Base-by-base conservation (phyloP, 495 filamentous ascomycete species). In the Daldinia bambusicola region DNA sequence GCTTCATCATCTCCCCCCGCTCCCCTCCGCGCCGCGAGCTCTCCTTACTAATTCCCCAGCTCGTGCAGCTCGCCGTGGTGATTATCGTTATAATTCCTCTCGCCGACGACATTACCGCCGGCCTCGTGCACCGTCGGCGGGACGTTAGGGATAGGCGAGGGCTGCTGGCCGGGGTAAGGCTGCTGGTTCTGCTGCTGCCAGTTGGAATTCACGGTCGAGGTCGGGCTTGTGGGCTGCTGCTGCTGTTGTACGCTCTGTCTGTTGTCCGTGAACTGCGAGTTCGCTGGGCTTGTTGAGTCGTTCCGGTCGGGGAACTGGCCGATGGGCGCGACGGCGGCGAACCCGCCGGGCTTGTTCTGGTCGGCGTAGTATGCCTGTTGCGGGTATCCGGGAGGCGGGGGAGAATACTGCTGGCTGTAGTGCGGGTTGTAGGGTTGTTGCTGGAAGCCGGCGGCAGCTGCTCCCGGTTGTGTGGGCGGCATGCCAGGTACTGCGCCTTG, bases 11-110 rank as follows among this genome's bases (percentile, higher is more conserved):
- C 14, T 8, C 10, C 16, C 9, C 18, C 31, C 5, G 26, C 30
- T 12, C 9, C 18, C 31, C 5, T 1, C 30, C 6, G n/a, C 18
- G 0, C 7, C 0, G n/a, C 18, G 4, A 56, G 0, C 12, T 9
- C 22, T 13, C 62, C 3, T 26, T 26, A 26, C 3, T 63, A 78
- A 9, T 22, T 48, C 8, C 58, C 63, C 43, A 78, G 16, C 65
- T 78, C 76, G 34, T 78, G 76, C 31, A 78, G 60, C 50, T 78
- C 64, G 1, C 76, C 76, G 32, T 63, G 76, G 32, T 78, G 76
- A 66, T 78, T 73, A 37, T 69, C 52, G 48, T 75, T 74, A 31
- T 75, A 75, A 60, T 71, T 72, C 4, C 64, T 37, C 13, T 69
- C 69, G 4, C 74, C 76, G 5, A 78, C 72, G 18, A 63, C 70